phyloP scores from a whole-genome alignment of 352 stramenopile species.

The Phytophthora nicotianae region DNA sequence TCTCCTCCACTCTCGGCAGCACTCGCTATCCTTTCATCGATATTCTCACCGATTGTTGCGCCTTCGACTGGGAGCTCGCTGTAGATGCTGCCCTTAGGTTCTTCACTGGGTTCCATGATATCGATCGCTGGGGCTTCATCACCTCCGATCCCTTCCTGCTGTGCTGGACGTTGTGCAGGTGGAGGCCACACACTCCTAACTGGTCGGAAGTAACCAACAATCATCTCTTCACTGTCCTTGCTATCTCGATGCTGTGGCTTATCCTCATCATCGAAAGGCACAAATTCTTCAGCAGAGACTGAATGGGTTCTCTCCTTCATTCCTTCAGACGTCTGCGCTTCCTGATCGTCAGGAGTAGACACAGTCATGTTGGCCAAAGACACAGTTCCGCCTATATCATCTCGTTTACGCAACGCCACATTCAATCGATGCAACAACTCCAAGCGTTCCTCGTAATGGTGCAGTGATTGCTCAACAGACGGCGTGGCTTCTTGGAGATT shows the following conservation, averaged over 20 bases:
- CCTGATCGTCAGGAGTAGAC: background rate
- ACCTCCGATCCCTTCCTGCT: conserved; percentile 4
- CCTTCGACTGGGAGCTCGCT: background rate
- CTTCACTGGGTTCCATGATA: background rate
- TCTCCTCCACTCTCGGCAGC: conserved; percentile 3
- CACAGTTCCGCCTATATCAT: conserved; percentile 7
- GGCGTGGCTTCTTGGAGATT: conserved; percentile 18
- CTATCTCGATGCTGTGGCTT: conserved; percentile 11
- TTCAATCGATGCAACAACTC: conserved; percentile 46
- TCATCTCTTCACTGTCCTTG: conserved; percentile 38
- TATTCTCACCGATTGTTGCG: conserved; percentile 4
- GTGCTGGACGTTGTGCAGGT: background rate
- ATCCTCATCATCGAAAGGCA: conserved; percentile 2
- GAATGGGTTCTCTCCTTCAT: background rate
- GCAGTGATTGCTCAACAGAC: conserved; percentile 14
- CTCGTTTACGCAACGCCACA: conserved; percentile 34
- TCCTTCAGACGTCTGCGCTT: background rate
- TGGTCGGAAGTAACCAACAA: conserved; percentile 46
- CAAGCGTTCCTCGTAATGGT: conserved; percentile 40
- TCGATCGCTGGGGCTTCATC: background rate
- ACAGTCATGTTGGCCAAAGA: background rate
- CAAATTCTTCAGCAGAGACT: background rate
- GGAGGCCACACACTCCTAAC: conserved; percentile 11
- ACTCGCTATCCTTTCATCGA: conserved; percentile 1
- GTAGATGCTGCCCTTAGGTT: conserved; percentile 1